phyloP scores from a whole-genome alignment of 2,329 filamentous ascomycete genomes.

The Penicillium sp. region DNA sequence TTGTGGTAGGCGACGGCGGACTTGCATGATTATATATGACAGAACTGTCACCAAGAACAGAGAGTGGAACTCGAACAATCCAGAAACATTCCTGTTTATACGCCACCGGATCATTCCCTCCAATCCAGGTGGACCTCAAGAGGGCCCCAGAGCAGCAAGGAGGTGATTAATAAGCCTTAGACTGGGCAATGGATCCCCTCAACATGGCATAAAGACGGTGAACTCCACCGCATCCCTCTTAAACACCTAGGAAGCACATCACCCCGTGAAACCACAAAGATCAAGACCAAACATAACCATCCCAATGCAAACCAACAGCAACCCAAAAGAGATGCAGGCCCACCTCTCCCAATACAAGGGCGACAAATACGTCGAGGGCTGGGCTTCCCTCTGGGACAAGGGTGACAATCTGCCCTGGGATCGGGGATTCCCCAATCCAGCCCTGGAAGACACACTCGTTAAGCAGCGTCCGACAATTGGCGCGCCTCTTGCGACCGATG shows the following conservation, averaged over 20 bases:
- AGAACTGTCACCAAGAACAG: background rate
- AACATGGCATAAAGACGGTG: conserved; percentile 15
- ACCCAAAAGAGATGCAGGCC: conserved; percentile 29
- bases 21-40: background rate
- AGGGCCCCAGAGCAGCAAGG: conserved; percentile 13
- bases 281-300: conserved; percentile 10
- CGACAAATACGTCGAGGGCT: conserved; percentile 46
- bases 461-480: conserved; percentile 40
- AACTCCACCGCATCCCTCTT: background rate
- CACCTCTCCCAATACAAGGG: conserved; percentile 46
- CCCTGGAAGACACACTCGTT: conserved; percentile 54
- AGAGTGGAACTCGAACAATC: background rate
- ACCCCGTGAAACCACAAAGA: background rate
- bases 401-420: conserved; percentile 59
- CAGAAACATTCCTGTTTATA: background rate
- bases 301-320: conserved; percentile 13
- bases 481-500: conserved; percentile 26
- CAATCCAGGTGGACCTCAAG: background rate
- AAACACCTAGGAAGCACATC: background rate
- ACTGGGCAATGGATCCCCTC: background rate
- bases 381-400: conserved; percentile 57
- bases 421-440: conserved; percentile 56
- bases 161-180: conserved; percentile 23
- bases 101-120: background rate
- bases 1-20: background rate